Base-by-base conservation (phyloP, 2,329 filamentous ascomycete species). In the Talaromyces sp. region DNA sequence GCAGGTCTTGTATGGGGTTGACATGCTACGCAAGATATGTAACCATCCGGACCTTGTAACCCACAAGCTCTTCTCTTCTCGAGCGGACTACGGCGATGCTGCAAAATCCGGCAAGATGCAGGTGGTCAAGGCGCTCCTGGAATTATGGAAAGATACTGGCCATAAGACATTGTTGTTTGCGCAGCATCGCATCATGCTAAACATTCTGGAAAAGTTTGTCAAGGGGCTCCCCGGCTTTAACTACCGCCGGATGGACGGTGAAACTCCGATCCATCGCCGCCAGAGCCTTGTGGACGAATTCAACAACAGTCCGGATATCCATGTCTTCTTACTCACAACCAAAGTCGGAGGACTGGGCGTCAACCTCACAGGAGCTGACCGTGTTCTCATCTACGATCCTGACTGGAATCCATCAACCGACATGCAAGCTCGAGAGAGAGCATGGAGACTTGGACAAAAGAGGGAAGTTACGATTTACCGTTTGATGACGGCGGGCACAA, bases 331-430 rank as follows among this genome's bases (percentile, higher is more conserved):
- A 1, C 83, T 99, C 58, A 97, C 94, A 0, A 99, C 95, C 0
- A 95, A 95, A 71, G 95, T 97, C 19, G 94, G 94, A 52, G 94
- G 94, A 0, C 80, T 99, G 14, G 94, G 94, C 6, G 89, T 96
- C 53, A 99, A 99, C 66, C 79, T 99, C 24, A 99, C 94, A 0
- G 94, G 94, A 8, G 94, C 94, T 5, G 91, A 96, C 71, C 87
- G 94, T 35, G 93, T 99, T 64, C 96, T 99, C 70, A 97, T 99
- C 58, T 99, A 94, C 70, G 95, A 99, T 69, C 95, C 94, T 0
- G 94, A 99, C 72, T 99, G 94, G 94, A 97, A 97, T 68, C 94
- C 93, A 1, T 97, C 93, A 0, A 97, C 93, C 0, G 94, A 99
- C 70, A 82, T 97, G 27, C 94, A 99, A 76, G 94, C 94, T 17